Conservation (phyloP, 768 basidiomycete species). For the Mycena olivaceomarginata region DNA sequence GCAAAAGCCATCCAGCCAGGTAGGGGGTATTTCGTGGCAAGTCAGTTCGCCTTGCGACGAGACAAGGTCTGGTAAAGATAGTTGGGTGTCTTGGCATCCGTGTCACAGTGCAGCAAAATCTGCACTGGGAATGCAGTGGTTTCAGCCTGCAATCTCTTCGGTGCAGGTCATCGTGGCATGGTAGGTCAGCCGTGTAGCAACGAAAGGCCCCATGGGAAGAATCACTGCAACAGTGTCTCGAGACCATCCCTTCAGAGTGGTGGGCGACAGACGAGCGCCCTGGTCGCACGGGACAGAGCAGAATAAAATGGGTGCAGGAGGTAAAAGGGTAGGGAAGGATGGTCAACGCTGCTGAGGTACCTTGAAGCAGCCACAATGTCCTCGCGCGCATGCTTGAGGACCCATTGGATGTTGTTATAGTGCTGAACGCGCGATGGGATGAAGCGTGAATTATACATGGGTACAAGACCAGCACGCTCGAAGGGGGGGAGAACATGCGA, state of each 20-base stretch:
- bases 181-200: too few species aligned
- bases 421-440: neutral
- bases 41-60: too few species aligned
- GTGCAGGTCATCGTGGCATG: too few species aligned
- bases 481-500: neutral
- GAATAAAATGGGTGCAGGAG: slow-evolving; percentile 23
- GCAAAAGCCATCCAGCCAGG: too few species aligned
- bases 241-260: neutral
- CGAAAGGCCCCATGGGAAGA: too few species aligned
- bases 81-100: too few species aligned
- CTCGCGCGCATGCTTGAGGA: neutral
- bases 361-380: slow-evolving; percentile 3
- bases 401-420: slow-evolving; percentile 6
- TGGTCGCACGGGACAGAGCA: neutral
- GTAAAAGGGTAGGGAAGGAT: neutral
- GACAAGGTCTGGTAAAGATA: too few species aligned
- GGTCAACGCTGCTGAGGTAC: slow-evolving; percentile 7
- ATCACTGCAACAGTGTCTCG: too few species aligned
- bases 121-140: too few species aligned
- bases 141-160: too few species aligned
- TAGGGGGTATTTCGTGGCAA: too few species aligned
- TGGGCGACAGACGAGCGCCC: slow-evolving; percentile 7
- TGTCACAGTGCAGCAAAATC: too few species aligned
- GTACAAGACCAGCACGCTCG: neutral
- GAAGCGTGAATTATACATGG: neutral